Percentiles rank a stretch among this genome's conserved stretches.
Evolutionary conservation across 345 rosid species (phyloP).

Genomic region (Salix brachista): DNA sequence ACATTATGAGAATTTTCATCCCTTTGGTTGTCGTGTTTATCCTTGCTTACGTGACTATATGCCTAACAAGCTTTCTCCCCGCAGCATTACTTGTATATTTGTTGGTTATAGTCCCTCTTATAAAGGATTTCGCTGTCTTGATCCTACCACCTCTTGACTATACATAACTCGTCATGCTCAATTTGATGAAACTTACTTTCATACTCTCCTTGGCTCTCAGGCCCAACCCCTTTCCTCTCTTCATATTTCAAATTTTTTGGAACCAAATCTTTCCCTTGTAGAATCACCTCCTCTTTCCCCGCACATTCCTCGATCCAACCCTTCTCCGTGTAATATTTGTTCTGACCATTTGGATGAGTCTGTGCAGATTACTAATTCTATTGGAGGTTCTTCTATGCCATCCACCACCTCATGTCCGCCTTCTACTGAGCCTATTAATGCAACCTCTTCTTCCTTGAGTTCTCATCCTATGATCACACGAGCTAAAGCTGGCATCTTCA

Average conservation of each 20-base stretch:
- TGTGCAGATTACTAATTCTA: not conserved
- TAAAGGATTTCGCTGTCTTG: not conserved
- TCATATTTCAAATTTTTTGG: not conserved
- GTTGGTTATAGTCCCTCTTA: not conserved
- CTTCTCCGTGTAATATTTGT: not conserved
- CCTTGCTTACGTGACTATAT: not conserved
- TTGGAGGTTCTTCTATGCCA: conserved; percentile 1
- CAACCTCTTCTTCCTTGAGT: no score
- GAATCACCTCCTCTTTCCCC: not conserved
- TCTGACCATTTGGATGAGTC: conserved; percentile 5
- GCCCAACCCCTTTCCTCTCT: not conserved
- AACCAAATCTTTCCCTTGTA: not conserved
- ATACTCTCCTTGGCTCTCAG: not conserved
- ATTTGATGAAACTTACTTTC: conserved; percentile 11
- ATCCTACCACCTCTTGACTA: not conserved
- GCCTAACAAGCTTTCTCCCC: not conserved
- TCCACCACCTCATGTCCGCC: no score
- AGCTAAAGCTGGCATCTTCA: no score
- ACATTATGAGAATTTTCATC: not conserved
- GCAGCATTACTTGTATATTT: not conserved
- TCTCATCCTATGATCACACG: no score
- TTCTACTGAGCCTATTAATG: no score
- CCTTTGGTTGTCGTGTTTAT: not conserved
- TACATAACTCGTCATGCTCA: conserved; percentile 2
- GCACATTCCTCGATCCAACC: not conserved